A percentile compares a stretch with the other conserved stretches of the same genome.
Conservation (phyloP, 305 asterid genomes). For the Andrographis paniculata region DNA sequence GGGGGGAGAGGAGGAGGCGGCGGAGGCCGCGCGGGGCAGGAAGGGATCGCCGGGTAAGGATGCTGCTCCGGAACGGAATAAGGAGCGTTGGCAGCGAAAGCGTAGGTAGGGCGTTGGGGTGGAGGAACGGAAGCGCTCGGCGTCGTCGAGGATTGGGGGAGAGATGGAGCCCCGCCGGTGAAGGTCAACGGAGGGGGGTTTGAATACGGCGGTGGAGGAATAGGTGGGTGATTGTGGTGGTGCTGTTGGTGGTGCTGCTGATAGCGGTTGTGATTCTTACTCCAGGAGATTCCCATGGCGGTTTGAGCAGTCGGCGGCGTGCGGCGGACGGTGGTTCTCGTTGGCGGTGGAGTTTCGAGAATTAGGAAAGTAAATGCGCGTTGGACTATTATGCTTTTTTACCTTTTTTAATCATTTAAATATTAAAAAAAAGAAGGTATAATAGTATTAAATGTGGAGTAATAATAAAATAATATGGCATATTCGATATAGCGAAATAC, state of each 20-base stretch:
- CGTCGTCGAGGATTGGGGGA: conserved; percentile 26
- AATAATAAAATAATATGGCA: no score
- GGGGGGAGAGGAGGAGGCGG: conserved; percentile 31
- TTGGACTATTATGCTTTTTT: no score
- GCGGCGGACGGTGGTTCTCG: neutral
- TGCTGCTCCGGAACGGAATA: conserved; percentile 22
- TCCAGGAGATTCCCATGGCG: conserved; percentile 46
- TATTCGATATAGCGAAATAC: no score
- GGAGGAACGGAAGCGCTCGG: conserved; percentile 18
- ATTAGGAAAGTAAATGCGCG: no score
- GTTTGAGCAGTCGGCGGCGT: neutral
- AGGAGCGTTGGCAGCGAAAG: conserved; percentile 49
- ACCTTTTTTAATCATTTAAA: no score
- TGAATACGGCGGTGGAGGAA: conserved; percentile 18
- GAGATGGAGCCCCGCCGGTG: conserved; percentile 19
- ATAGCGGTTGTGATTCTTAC: conserved; percentile 37
- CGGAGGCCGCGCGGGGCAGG: conserved; percentile 23
- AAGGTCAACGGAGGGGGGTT: conserved; percentile 23
- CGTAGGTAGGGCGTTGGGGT: conserved; percentile 27
- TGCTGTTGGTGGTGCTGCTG: conserved; percentile 15
- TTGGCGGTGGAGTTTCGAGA: no score
- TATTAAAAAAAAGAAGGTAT: no score
- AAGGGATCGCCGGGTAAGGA: conserved; percentile 22
- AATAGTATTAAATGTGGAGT: no score
- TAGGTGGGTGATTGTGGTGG: conserved; percentile 21